phyloP scores from a whole-genome alignment of 345 rosid genomes.

The Gossypioides kirkii region DNA sequence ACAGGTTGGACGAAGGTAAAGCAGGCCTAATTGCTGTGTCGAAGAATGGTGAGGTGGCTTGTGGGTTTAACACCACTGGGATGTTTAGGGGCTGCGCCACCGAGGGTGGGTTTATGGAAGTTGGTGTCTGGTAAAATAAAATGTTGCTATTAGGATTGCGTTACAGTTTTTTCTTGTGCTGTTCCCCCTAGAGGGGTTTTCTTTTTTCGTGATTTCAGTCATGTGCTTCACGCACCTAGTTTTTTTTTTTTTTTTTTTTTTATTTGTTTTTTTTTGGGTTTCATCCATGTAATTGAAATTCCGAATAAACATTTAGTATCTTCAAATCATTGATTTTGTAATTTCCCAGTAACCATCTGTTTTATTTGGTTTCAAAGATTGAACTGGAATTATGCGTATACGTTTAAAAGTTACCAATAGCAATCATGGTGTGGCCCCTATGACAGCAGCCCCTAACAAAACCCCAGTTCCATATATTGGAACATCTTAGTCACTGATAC shows the following conservation, averaged over 20 bases:
- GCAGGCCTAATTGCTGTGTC: constrained; percentile 95
- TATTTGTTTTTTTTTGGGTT: no score
- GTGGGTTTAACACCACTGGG: constrained; percentile 70
- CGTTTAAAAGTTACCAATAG: no score
- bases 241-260: no score
- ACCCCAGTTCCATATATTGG: background rate
- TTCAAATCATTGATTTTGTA: background rate
- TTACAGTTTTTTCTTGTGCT: no score
- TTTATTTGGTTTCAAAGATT: no score
- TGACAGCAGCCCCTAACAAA: background rate
- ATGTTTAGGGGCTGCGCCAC: constrained; percentile 92
- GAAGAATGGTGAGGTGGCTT: constrained; percentile 73
- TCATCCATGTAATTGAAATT: background rate
- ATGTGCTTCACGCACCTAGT: background rate
- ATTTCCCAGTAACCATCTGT: background rate
- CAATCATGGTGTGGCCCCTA: no score
- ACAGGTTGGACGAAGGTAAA: constrained; percentile 67
- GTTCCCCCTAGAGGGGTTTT: background rate
- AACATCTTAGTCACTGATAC: background rate
- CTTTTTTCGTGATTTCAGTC: background rate
- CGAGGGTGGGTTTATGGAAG: constrained; percentile 84
- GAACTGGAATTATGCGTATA: no score
- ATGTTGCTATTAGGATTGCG: no score
- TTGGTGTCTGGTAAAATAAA: constrained; percentile 54
- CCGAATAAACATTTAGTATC: background rate